phyloP scores from a whole-genome alignment of 331 rosid genomes.

The Quercus tomentella region DNA sequence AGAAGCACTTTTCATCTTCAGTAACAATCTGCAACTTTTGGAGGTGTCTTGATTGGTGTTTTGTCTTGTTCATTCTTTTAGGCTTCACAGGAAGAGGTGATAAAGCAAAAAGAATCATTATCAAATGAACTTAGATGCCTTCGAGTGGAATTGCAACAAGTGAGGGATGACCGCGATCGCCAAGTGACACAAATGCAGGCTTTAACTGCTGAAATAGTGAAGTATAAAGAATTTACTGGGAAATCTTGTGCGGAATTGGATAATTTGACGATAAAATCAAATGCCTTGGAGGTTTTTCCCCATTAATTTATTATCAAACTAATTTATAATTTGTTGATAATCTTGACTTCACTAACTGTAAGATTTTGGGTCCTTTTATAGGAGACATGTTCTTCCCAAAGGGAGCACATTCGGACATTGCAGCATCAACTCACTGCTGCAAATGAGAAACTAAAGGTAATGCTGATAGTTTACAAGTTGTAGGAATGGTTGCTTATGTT shows the following conservation, averaged over 20 bases:
- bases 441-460: conserved; percentile 67
- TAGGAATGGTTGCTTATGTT: neutral
- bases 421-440: conserved; percentile 54
- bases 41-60: neutral
- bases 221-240: conserved; percentile 40
- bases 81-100: conserved; percentile 66
- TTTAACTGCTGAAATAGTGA: conserved; percentile 47
- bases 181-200: conserved; percentile 46
- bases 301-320: neutral
- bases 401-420: conserved; percentile 47
- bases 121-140: conserved; percentile 61
- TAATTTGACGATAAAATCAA: conserved; percentile 44
- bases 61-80: conserved; percentile 22
- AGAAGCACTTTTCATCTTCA: too few relatives aligned
- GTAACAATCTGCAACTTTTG: neutral
- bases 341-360: neutral
- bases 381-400: conserved; percentile 78
- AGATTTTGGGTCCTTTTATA: conserved; percentile 23
- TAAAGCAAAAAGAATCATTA: conserved; percentile 51
- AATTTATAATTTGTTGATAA: neutral
- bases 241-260: conserved; percentile 57
- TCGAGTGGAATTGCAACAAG: conserved; percentile 68
- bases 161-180: conserved; percentile 81
- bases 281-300: conserved; percentile 62
- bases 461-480: neutral